These are phyloP conservation scores for Aristolochia californica DNA, from an alignment of 164 flowering plant genomes.

Conservation along the genomic window DNA sequence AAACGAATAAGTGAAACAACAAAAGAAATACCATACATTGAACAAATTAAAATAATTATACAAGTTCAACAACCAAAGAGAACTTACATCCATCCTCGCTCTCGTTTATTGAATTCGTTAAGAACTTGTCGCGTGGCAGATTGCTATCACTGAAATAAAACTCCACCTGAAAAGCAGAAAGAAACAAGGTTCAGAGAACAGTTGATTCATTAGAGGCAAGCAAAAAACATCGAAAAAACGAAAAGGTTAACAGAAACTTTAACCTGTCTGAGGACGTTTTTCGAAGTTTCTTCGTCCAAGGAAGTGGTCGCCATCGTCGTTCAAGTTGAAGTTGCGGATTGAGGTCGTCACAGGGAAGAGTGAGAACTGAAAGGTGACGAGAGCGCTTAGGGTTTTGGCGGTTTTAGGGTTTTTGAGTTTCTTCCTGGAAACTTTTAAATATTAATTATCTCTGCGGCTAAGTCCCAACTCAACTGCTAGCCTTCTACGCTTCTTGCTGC, in stretches of 20 bases:
- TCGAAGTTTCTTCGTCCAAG: conserved; percentile 52
- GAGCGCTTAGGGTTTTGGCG: conserved; percentile 6
- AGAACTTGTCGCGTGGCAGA: conserved; percentile 72
- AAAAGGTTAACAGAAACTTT: neutral
- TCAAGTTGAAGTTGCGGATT: neutral
- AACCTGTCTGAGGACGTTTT: conserved; percentile 85
- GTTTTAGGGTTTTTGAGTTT: too few relatives aligned
- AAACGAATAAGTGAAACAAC: neutral
- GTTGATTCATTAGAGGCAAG: neutral
- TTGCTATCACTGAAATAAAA: conserved; percentile 95
- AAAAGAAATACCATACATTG: neutral
- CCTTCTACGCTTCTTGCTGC: too few relatives aligned
- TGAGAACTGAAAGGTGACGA: neutral
- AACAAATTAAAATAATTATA: neutral
- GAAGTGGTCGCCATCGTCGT: conserved; percentile 39
- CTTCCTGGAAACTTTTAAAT: too few relatives aligned
- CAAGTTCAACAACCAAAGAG: conserved; percentile 26
- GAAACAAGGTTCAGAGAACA: conserved; percentile 1
- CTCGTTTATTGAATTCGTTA: conserved; percentile 45
- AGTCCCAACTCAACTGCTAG: too few relatives aligned
- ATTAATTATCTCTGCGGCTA: too few relatives aligned
- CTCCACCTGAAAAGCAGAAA: conserved; percentile 50
- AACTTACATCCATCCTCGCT: conserved; percentile 72
- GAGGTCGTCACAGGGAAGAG: conserved; percentile 5
- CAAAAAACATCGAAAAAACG: neutral